Evolutionary conservation across 768 basidiomycete genomes (phyloP), one percentile per base, ranked within the genome.

Genomic region (Hydnum rufescens): DNA sequence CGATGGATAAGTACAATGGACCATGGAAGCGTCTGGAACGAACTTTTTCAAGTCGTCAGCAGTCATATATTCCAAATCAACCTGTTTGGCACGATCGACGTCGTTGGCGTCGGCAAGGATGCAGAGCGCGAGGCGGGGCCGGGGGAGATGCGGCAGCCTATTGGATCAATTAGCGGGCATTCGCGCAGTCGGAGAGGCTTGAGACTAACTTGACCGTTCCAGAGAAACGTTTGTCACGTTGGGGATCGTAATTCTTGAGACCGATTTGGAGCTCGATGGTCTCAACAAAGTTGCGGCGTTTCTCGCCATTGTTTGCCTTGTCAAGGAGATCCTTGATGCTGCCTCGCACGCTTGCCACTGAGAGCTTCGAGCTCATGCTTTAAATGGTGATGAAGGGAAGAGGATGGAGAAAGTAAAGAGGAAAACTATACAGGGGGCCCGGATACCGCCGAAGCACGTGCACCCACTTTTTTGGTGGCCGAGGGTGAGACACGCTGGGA

Each of bases 151-250:
- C 62, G 93, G 95, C 44, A 97, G 77, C 71, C 89, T 93, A 59
- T 22, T 56, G 50, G 61, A 60, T 56, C 60, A 60, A 48, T 58
- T 57, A 59, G 25, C 56, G 57, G 43, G 29, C 6, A 8, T 44
- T 52, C 34, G 30, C 22, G 18, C 26, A n/a, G n/a, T n/a, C n/a
- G 19, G 6, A 18, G 30, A 50, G 3, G 3, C 4, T 32, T 1
- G 16, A 3, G 13, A 19, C 75, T 55, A 58, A 90, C 90, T 92
- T 93, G 71, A 93, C 88, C 49, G 89, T 95, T 63, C 89, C 89
- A 58, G 88, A 92, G 85, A 99, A 97, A 88, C 95, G 95, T 75
- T 97, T 99, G 71, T 99, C 95, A 58, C 95, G 75, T 78, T 97
- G 95, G 61, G 95, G 93, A 69, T 99, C 90, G 73, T 95, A 95